phyloP scores from a whole-genome alignment of 2,329 filamentous ascomycete genomes.

The Microascus cirrosus region DNA sequence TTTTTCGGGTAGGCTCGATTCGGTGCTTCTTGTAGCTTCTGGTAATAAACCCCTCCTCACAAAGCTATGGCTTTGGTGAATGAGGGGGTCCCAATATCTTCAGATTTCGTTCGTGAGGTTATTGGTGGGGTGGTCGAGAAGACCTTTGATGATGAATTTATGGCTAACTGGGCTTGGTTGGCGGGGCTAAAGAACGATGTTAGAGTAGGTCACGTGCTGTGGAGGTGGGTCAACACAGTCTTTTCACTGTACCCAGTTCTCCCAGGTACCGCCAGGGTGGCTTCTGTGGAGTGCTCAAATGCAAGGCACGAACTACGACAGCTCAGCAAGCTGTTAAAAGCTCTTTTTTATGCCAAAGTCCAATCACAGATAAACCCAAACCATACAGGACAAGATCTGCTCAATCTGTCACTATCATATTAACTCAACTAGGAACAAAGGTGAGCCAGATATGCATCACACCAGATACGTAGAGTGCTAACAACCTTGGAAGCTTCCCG shows the following conservation, averaged over 20 bases:
- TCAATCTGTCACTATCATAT: neutral
- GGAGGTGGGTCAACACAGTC: neutral
- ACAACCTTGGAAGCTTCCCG: neutral
- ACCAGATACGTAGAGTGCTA: neutral
- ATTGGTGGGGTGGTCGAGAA: neutral
- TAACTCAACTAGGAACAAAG: neutral
- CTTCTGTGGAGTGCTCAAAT: neutral
- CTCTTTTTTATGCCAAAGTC: neutral
- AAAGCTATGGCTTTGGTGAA: neutral
- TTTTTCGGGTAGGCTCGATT: neutral
- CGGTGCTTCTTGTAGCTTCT: neutral
- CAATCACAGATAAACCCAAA: neutral
- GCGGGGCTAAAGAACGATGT: conserved; percentile 7
- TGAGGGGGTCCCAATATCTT: neutral
- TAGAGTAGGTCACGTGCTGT: conserved; percentile 8
- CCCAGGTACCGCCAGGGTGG: neutral
- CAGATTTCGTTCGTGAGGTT: neutral
- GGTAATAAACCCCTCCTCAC: neutral
- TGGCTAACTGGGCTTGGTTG: neutral
- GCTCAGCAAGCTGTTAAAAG: conserved; percentile 1
- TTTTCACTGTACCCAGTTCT: neutral
- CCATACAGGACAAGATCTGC: neutral
- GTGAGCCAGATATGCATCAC: neutral
- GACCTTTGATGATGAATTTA: neutral
- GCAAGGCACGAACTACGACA: neutral